A percentile compares a stretch with the other conserved stretches of the same genome.
phyloP scores from a whole-genome alignment of 140 eudicot genomes.

The Stevia rebaudiana region DNA sequence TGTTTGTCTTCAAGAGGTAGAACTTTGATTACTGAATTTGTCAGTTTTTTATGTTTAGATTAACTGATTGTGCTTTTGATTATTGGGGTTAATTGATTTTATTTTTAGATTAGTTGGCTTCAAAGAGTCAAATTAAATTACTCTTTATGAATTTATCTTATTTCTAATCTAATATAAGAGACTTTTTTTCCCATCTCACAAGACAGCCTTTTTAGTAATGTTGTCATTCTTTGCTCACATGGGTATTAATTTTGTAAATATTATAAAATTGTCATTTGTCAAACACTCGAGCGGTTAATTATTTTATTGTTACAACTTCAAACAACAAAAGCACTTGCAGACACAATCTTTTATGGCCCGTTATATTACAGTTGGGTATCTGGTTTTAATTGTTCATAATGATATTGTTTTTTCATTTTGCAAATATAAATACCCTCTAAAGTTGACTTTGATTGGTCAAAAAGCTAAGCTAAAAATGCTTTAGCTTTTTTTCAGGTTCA shows the following conservation, averaged over 20 bases:
- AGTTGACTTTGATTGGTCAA: background rate
- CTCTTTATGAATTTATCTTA: too few species aligned
- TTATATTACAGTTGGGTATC: too few species aligned
- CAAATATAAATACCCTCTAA: background rate
- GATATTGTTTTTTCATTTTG: background rate
- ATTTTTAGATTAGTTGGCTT: too few species aligned
- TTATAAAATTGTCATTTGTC: too few species aligned
- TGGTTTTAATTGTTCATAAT: background rate
- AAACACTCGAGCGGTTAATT: too few species aligned
- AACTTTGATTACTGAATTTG: background rate
- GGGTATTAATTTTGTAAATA: too few species aligned
- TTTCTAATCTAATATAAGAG: too few species aligned
- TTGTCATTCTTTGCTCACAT: too few species aligned
- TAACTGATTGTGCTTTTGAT: background rate
- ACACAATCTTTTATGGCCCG: background rate
- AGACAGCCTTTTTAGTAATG: too few species aligned
- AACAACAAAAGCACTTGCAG: background rate
- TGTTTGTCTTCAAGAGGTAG: slow-evolving; percentile 95
- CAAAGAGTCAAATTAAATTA: too few species aligned
- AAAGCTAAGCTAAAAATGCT: slow-evolving; percentile 7
- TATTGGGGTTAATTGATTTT: background rate
- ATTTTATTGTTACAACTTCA: too few species aligned
- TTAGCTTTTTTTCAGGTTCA: slow-evolving; percentile 61
- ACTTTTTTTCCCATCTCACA: too few species aligned
- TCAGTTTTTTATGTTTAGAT: background rate